phyloP scores from a whole-genome alignment of 1,284 basidiomycete species.

The Acaromyces ingoldii region DNA sequence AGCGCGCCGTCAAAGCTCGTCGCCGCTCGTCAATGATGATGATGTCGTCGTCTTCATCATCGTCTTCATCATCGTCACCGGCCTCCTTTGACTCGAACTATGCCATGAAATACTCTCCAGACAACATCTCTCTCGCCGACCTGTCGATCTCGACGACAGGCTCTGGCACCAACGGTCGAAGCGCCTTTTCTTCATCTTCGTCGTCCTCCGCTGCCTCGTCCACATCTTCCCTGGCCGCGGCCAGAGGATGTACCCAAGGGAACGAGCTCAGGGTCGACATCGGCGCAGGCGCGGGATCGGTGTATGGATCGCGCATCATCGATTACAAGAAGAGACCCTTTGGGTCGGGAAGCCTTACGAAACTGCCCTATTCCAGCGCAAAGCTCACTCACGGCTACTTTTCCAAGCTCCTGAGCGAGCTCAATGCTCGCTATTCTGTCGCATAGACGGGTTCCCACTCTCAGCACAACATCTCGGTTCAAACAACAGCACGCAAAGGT shows the following conservation, averaged over 20 bases:
- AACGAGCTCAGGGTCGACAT: slow-evolving; percentile 27
- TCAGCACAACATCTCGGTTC: no score
- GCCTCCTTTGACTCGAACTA: no score
- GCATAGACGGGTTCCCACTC: background rate
- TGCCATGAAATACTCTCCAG: no score
- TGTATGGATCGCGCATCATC: slow-evolving; percentile 23
- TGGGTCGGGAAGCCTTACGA: slow-evolving; percentile 29
- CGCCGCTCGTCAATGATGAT: slow-evolving; percentile 1
- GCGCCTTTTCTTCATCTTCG: background rate
- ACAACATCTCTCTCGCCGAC: background rate
- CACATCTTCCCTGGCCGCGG: slow-evolving; percentile 4
- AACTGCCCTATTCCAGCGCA: slow-evolving; percentile 21
- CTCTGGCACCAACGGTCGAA: background rate
- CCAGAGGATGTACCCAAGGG: no score
- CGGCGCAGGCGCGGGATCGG: slow-evolving; percentile 30
- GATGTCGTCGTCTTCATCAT: background rate
- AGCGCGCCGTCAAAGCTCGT: background rate
- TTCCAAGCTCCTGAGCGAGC: slow-evolving; percentile 34
- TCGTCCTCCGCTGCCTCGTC: slow-evolving; percentile 2
- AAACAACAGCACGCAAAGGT: no score
- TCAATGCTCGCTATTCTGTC: slow-evolving; percentile 42
- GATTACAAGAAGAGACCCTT: slow-evolving; percentile 24
- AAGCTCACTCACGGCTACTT: slow-evolving; percentile 38
- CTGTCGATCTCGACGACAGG: background rate
- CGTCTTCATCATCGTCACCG: no score